Evolutionary conservation across 805 yeast genomes (phyloP), one percentile per base, ranked within the genome.

Genomic region (Starmerella tilneyi): DNA sequence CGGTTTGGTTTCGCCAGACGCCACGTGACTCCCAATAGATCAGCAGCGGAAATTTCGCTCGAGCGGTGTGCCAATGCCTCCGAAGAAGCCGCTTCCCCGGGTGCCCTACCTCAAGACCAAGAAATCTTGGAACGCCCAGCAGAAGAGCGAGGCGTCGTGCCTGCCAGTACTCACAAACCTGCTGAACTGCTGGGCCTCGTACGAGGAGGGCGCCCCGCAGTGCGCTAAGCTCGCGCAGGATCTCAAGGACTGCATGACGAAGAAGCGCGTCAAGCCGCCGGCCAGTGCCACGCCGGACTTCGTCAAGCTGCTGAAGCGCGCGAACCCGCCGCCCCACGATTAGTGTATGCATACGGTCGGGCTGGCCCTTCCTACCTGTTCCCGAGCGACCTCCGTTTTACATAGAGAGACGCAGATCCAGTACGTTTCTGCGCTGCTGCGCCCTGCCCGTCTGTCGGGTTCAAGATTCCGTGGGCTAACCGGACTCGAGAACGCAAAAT

Each of bases 121-220:
- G 20, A 44, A 44, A n/a, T 35, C 45, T 23, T 48, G 47, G 17
- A 50, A 44, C 5, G 49, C 50, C 24, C 48, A 49, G 32, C 47
- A 46, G 33, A 26, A 38, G 31, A 32, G 47, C 22, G 28, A 38
- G 24, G 57, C 52, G 55, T 78, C 84, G 47, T 86, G 96, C 63
- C 63, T 78, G 49, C 85, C 84, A 46, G 66, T 81, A 52, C 83
- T 88, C 88, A 79, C 92, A 1, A 79, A 84, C 39, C 71, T 88
- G 62, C 69, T 88, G 55, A 84, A 82, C 70, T 88, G 97, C 67
- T 88, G 97, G 97, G 94, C 96, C 2, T 83, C 96, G 20, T 83
- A 84, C 65, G 89, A 94, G 40, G 94, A 85, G 63, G 88, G 92
- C 49, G 68, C 80, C 19, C 66, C 71, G 9, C 71, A 67, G 38